Evolutionary conservation across 805 yeast species (phyloP), one percentile per base, ranked within the genome.

Genomic region (Wickerhamiella spandovensis): DNA sequence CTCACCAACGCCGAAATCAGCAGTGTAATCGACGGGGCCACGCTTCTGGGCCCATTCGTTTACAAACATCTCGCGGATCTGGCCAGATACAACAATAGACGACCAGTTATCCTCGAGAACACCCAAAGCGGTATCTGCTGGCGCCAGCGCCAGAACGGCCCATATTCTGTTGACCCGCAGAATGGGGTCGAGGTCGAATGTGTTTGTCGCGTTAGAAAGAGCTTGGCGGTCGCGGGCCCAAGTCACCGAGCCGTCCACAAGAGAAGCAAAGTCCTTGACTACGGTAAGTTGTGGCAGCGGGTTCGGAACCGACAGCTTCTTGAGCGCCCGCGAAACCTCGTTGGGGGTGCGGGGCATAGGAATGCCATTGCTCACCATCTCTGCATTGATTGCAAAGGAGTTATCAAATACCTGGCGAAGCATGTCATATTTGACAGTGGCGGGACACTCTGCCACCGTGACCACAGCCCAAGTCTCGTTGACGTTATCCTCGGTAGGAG

Each of bases 1-100:
- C 53, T 69, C 73, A 32, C 61, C 63, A 17, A 59, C 53, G 12
- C 63, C 71, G 53, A 66, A 69, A 49, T 69, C 73, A 22, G 70
- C 68, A 12, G 72, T 67, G 54, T 58, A 69, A 51, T 69, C 70
- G 13, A 58, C 50, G 5, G 59, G 51, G 8, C 61, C 53, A n/a
- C 66, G 58, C 35, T 67, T 61, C 35, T 58, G 57, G 5, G 65
- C 62, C 72, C 72, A 68, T 48, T 69, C 72, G 7, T 65, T 58
- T 25, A 70, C 51, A 44, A 59, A 64, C 57, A 64, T 57, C 35
- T 60, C 62, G 15, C 72, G 60, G 13, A 67, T 54, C 52, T 69
- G 72, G 3, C 63, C 49, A 9, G 71, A 64, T 2, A 69, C 71
- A 1, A 61, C 55, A 1, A 59, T 49, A 25, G 65, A 58, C 1